Percentiles rank a stretch among this genome's conserved stretches.
Evolutionary conservation across 2,329 filamentous ascomycete species (phyloP).

Genomic region (Chaetomium strumarium): DNA sequence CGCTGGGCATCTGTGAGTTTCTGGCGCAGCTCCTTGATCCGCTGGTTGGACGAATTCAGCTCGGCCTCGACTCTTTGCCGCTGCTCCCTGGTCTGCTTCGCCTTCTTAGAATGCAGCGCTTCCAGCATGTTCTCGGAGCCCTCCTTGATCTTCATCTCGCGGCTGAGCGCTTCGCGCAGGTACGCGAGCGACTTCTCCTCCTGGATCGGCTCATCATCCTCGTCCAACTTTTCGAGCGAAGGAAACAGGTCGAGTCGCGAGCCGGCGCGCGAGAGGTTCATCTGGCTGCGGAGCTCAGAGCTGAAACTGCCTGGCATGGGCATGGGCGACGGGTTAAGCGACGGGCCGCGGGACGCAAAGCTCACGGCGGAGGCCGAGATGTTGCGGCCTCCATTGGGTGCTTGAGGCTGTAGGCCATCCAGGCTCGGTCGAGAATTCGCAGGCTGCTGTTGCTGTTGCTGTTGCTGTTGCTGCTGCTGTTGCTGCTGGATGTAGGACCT

Average conservation of each 20-base stretch:
- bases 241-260: slow-evolving; percentile 47
- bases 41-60: slow-evolving; percentile 77
- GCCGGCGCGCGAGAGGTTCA: slow-evolving; percentile 59
- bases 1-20: slow-evolving; percentile 56
- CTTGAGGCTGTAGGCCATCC: slow-evolving; percentile 39
- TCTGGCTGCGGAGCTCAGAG: slow-evolving; percentile 71
- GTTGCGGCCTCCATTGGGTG: slow-evolving; percentile 43
- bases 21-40: slow-evolving; percentile 55
- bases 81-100: slow-evolving; percentile 89
- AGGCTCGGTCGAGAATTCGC: slow-evolving; percentile 41
- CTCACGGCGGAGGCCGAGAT: slow-evolving; percentile 51
- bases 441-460: slow-evolving; percentile 9
- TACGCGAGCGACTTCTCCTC: slow-evolving; percentile 74
- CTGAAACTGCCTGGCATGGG: slow-evolving; percentile 82
- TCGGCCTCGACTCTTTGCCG: slow-evolving; percentile 76
- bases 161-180: slow-evolving; percentile 79
- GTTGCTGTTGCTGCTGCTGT: slow-evolving; percentile 5
- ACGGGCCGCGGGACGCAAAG: slow-evolving; percentile 61
- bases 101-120: slow-evolving; percentile 87
- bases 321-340: slow-evolving; percentile 63
- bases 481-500: slow-evolving; percentile 39
- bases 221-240: slow-evolving; percentile 51
- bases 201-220: slow-evolving; percentile 46
- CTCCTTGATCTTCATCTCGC: slow-evolving; percentile 96
- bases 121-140: slow-evolving; percentile 97